These are phyloP conservation scores for Blastobotrys ciferrii DNA, from an alignment of 1,139 yeast species.

Conservation along the genomic window DNA sequence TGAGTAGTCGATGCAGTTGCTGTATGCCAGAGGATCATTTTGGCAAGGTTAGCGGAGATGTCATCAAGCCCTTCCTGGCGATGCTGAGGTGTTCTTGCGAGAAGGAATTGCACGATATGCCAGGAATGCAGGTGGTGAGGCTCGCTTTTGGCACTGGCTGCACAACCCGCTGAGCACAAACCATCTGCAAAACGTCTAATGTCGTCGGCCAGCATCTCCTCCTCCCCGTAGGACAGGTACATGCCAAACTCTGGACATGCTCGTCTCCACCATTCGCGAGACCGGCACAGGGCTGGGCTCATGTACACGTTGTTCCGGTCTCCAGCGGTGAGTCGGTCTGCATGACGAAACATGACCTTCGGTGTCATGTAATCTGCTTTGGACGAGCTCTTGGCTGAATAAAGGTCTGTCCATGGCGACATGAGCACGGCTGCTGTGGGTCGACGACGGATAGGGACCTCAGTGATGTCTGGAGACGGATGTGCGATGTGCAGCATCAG, in stretches of 20 bases:
- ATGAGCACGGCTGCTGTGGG: slow-evolving; percentile 42
- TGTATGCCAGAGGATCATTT: slow-evolving; percentile 34
- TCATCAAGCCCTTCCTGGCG: slow-evolving; percentile 32
- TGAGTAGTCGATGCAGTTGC: slow-evolving; percentile 16
- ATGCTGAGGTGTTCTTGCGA: slow-evolving; percentile 30
- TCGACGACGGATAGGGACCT: slow-evolving; percentile 17
- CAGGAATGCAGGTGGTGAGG: slow-evolving; percentile 36
- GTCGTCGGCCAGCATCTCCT: slow-evolving; percentile 40
- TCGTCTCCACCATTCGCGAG: slow-evolving; percentile 40
- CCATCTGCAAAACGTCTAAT: slow-evolving; percentile 29
- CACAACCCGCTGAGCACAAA: slow-evolving; percentile 16
- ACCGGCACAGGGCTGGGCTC: slow-evolving; percentile 40
- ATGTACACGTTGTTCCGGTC: slow-evolving; percentile 29
- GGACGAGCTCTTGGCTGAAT: slow-evolving; percentile 19
- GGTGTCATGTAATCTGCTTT: slow-evolving; percentile 30
- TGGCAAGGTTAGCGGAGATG: slow-evolving; percentile 29
- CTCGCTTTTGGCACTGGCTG: slow-evolving; percentile 26
- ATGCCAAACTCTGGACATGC: slow-evolving; percentile 40
- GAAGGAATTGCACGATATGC: slow-evolving; percentile 33
- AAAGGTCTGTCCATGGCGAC: slow-evolving; percentile 39
- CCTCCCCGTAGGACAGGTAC: slow-evolving; percentile 41
- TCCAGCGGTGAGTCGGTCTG: slow-evolving; percentile 19
- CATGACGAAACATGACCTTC: slow-evolving; percentile 22
- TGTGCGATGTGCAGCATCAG: slow-evolving; percentile 37
- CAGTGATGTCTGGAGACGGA: slow-evolving; percentile 29